Percentiles rank a stretch among this genome's conserved stretches.
Evolutionary conservation across 192 early-diverging fungal genomes (phyloP).

Genomic region (Linnemannia hyalina): DNA sequence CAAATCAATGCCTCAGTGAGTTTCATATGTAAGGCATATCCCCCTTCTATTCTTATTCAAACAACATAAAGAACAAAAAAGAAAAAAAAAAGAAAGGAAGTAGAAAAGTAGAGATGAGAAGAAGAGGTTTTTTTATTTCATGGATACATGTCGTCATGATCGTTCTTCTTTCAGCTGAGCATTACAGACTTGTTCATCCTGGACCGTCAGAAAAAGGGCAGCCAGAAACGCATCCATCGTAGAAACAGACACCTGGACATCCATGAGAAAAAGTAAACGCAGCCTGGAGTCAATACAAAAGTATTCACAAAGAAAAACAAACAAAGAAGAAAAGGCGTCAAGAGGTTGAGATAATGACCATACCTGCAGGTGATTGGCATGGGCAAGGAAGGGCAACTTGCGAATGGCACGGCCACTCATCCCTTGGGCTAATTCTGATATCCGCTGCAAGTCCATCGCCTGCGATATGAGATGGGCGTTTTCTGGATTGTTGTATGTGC

Average conservation of each 20-base stretch:
- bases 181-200: slow-evolving; percentile 13
- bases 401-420: slow-evolving; percentile 66
- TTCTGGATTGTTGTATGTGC: not conserved
- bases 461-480: not conserved
- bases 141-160: not conserved
- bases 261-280: not conserved
- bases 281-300: not conserved
- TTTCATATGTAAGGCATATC: slow-evolving; percentile 55
- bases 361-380: slow-evolving; percentile 61
- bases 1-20: slow-evolving; percentile 56
- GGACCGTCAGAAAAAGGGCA: slow-evolving; percentile 14
- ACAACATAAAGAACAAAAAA: slow-evolving; percentile 9
- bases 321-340: not conserved
- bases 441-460: slow-evolving; percentile 18
- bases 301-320: slow-evolving; percentile 3
- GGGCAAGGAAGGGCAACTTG: slow-evolving; percentile 70
- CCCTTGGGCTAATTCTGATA: slow-evolving; percentile 27
- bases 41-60: not conserved
- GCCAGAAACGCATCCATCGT: slow-evolving; percentile 20
- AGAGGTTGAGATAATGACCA: slow-evolving; percentile 7
- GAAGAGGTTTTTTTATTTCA: not conserved
- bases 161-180: not conserved
- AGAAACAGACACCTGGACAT: not conserved
- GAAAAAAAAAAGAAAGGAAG: not conserved
- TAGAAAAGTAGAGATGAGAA: not conserved